Conservation (phyloP, 164 flowering plant species). For the Macadamia integrifolia region DNA sequence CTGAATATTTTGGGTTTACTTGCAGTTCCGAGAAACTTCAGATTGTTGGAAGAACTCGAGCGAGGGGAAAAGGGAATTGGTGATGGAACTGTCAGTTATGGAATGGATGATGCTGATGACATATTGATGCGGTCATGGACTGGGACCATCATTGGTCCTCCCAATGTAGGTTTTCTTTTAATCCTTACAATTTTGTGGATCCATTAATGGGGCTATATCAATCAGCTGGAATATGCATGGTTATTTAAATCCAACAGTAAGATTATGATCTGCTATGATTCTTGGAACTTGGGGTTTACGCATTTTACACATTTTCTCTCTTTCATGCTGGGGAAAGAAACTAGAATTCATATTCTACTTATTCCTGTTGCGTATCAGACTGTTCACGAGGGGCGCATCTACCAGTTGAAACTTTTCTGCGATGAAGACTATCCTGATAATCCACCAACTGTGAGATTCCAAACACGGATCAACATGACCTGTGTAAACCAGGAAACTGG, state of each 20-base stretch:
- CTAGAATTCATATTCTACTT: not conserved
- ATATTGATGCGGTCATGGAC: constrained; percentile 71
- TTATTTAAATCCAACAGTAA: not conserved
- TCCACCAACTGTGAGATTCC: constrained; percentile 70
- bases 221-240: not conserved
- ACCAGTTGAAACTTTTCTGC: constrained; percentile 75
- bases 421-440: constrained; percentile 72
- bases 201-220: not conserved
- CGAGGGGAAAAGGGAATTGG: constrained; percentile 81
- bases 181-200: not conserved
- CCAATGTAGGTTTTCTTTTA: constrained; percentile 33
- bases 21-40: constrained; percentile 74
- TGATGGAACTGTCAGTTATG: constrained; percentile 78
- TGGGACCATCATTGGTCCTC: constrained; percentile 75
- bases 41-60: constrained; percentile 70
- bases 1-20: not conserved
- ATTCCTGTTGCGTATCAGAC: constrained; percentile 33
- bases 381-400: constrained; percentile 77
- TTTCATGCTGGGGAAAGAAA: not conserved
- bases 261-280: no score
- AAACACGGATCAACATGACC: constrained; percentile 69
- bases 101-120: constrained; percentile 83
- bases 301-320: not conserved
- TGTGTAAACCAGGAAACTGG: constrained; percentile 81
- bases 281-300: no score